phyloP scores from a whole-genome alignment of 2,329 filamentous ascomycete species.

The Colletotrichum echinochloae region DNA sequence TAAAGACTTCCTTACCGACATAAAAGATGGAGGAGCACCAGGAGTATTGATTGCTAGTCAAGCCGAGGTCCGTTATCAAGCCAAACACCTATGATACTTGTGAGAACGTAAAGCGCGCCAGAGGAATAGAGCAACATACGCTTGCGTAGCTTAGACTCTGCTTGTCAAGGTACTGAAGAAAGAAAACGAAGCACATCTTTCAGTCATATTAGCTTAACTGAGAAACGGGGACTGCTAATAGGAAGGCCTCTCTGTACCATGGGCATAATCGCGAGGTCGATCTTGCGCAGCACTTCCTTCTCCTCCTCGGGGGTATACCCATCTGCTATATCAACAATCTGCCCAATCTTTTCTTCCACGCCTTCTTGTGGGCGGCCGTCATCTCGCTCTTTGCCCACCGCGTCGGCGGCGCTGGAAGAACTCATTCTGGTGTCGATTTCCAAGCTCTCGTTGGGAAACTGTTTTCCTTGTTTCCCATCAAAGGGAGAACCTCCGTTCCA shows the following conservation, averaged over 20 bases:
- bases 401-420: not conserved
- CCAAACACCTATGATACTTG: conserved; percentile 53
- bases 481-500: not conserved
- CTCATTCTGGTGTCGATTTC: not conserved
- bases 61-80: conserved; percentile 57
- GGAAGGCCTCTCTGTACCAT: conserved; percentile 42
- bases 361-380: not conserved
- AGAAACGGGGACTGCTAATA: not conserved
- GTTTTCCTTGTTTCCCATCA: not conserved
- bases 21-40: conserved; percentile 57
- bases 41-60: conserved; percentile 60
- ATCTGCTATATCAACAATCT: conserved; percentile 39
- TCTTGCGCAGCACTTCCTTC: conserved; percentile 48
- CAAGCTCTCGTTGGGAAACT: not conserved
- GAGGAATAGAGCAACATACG: conserved; percentile 17
- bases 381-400: not conserved
- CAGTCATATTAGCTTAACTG: not conserved
- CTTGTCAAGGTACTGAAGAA: conserved; percentile 61
- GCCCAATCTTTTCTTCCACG: conserved; percentile 39
- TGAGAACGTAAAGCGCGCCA: not conserved
- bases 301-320: conserved; percentile 49
- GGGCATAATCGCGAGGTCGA: conserved; percentile 49
- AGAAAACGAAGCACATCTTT: conserved; percentile 57
- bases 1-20: conserved; percentile 47
- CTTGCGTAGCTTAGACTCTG: conserved; percentile 62